A percentile compares a stretch with the other conserved stretches of the same genome.
Conservation (phyloP, 371 early-diverging fungal species). For the Mucor velutinosus region DNA sequence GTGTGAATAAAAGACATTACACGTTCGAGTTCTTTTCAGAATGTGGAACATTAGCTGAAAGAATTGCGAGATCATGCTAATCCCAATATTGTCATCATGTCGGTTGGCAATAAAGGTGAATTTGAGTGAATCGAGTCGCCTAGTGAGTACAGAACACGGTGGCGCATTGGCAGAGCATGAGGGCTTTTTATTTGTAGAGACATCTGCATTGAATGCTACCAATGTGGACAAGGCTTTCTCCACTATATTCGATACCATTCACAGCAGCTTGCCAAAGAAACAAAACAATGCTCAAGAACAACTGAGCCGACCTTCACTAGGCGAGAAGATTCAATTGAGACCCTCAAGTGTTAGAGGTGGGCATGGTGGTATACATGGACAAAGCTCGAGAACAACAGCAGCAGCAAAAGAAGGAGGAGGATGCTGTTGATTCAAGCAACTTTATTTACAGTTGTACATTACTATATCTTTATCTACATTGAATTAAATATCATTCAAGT, state of each 20-base stretch:
- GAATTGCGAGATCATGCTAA: conserved; percentile 97
- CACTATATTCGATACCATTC: conserved; percentile 18
- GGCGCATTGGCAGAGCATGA: conserved; percentile 78
- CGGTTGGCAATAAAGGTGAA: conserved; percentile 99
- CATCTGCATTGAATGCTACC: conserved; percentile 84
- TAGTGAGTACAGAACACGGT: conserved; percentile 69
- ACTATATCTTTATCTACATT: neutral
- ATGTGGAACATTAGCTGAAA: conserved; percentile 92
- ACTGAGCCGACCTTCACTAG: neutral
- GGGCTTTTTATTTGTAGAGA: conserved; percentile 87
- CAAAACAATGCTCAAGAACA: neutral
- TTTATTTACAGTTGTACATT: neutral
- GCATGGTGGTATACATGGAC: neutral
- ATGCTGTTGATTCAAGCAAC: neutral
- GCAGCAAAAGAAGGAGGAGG: neutral
- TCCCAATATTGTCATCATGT: conserved; percentile 87
- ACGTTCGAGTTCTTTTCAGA: conserved; percentile 90
- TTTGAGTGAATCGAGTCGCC: conserved; percentile 77
- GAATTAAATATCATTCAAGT: conserved; percentile 24
- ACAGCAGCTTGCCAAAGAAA: conserved; percentile 10
- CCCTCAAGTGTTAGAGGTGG: conserved; percentile 1
- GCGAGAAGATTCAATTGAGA: conserved; percentile 1
- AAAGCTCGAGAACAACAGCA: neutral
- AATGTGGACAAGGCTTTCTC: conserved; percentile 90
- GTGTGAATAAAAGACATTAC: conserved; percentile 78